Evolutionary conservation across 495 filamentous ascomycete genomes (phyloP), one percentile per base, ranked within the genome.

Genomic region (Neurospora cerealis): DNA sequence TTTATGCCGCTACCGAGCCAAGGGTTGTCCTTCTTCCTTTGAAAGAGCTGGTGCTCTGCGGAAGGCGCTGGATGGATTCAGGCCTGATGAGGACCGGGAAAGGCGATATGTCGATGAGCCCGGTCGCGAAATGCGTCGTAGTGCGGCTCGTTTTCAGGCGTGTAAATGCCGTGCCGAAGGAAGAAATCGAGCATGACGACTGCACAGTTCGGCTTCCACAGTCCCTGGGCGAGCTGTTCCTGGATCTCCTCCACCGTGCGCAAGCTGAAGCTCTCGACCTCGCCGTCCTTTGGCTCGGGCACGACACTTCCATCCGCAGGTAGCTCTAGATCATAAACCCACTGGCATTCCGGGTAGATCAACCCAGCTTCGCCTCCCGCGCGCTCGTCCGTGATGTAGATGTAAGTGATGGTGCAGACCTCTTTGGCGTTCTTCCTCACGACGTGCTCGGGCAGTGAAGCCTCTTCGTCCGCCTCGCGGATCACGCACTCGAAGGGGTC

Each of bases 121-220:
- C 93, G 86, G 28, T 89, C 83, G 54, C 88, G 79, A 75, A 99
- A 93, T 85, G 94, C 89, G 74, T 92, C 82, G 79, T 91, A 97
- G 81, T 96, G 83, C 62, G 88, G 86, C 84, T 98, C 94, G 80
- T 94, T 96, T 79, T 93, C 93, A 13, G 86, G 80, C 1, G 91
- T 97, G 76, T 96, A 78, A 71, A 97, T 87, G 1, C 93, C 92
- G 81, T 94, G 94, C 37, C 96, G 85, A 73, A 97, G 83, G 81
- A 99, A 94, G 86, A 98, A 99, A 81, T 97, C 93, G 62, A 97
- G 80, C 77, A 96, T 81, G 32, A 96, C 86, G 72, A 95, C 77
- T 2, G 92, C 91, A 79, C 95, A 98, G 79, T 99, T 99, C 0
- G 96, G 93, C 83, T 99, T 99, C 84, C 97, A 98, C 74, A 91